Percentiles rank a stretch among this genome's conserved stretches.
phyloP scores from a whole-genome alignment of 441 rosid genomes.

The Aquilaria agallochum region DNA sequence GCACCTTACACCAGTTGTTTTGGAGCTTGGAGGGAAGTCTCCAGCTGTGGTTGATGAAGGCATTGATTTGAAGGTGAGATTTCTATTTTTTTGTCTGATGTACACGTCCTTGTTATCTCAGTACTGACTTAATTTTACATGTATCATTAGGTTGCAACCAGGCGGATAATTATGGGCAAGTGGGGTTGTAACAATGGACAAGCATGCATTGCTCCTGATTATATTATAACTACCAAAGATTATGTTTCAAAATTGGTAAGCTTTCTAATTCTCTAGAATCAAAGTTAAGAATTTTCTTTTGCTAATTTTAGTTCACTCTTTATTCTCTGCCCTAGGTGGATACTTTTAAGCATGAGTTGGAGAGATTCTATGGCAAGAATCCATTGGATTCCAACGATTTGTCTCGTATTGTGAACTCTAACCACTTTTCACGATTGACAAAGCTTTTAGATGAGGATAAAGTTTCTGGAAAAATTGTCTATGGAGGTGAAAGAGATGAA shows the following conservation, averaged over 20 bases:
- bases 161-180: conserved; percentile 67
- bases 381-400: conserved; percentile 81
- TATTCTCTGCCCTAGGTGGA: conserved; percentile 49
- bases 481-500: conserved; percentile 78
- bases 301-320: conserved; percentile 10
- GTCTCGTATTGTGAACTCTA: conserved; percentile 78
- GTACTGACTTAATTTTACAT: conserved; percentile 9
- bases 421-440: conserved; percentile 73
- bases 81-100: background rate
- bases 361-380: conserved; percentile 70
- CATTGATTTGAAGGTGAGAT: conserved; percentile 46
- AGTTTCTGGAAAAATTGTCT: conserved; percentile 69
- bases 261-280: conserved; percentile 2
- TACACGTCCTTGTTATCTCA: conserved; percentile 7
- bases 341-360: conserved; percentile 56
- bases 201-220: conserved; percentile 72
- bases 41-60: conserved; percentile 64
- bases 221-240: conserved; percentile 57
- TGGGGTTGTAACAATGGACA: conserved; percentile 78
- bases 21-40: conserved; percentile 83
- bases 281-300: conserved; percentile 5
- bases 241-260: conserved; percentile 57
- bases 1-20: conserved; percentile 73
- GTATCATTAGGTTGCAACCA: conserved; percentile 44
- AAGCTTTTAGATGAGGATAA: conserved; percentile 84